Evolutionary conservation across 441 rosid species (phyloP), one percentile per base, ranked within the genome.

Genomic region (Manihot esculenta): DNA sequence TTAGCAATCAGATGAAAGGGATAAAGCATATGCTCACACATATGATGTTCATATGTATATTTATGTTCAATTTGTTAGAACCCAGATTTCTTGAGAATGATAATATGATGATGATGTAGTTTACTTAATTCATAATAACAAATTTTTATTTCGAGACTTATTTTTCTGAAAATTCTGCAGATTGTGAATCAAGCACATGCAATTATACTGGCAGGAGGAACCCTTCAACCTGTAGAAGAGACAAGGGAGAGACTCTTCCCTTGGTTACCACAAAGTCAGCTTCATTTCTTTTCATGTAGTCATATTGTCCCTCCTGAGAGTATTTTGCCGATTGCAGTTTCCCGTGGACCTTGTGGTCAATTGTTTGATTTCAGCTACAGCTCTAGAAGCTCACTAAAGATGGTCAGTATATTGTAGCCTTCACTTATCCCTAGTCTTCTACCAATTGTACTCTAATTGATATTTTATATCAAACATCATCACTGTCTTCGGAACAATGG

Each of bases 211-310:
- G 97, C 97, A 0, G 99, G 99, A 48, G 99, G 98, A 70, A 95
- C 99, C 68, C 86, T 95, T 79, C 98, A 95, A 79, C 99, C 99
- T 57, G 82, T 93, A 65, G 97, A 93, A 86, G 98, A 93, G 83
- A 89, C 97, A 61, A 91, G 96, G 79, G 98, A 89, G 74, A 84
- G 97, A 50, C 96, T 93, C 72, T 93, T 95, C 81, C 97, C 99
- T 24, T 79, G 91, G 91, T 75, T 95, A 76, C 88, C 90, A 62
- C 73, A 72, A 33, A 78, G 85, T 74, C 84, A 85, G 77, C 82
- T 91, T 72, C 87, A 88, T 73, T 91, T 95, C 86, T 93, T 90
- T 81, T 91, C 97, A 42, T 95, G 98, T 75, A 71, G 85, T 80
- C 99, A 95, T 76, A 91, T 95, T 75, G 87, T 95, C 71, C 92